Percentiles rank a stretch among this genome's conserved stretches.
Conservation (phyloP, 495 filamentous ascomycete species). For the Aspergillus hancockii region DNA sequence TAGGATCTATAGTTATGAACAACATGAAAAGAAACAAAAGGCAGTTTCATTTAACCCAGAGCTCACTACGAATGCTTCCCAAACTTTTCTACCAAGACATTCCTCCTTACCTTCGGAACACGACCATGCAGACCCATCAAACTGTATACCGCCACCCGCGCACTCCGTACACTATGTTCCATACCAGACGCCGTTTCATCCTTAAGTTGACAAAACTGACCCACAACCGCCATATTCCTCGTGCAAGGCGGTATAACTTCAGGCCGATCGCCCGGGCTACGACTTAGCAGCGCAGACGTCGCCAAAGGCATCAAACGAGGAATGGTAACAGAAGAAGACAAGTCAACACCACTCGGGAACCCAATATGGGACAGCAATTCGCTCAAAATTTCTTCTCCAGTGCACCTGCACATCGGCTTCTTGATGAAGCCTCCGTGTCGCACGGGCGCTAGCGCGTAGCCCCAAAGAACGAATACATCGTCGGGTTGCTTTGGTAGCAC, state of each 20-base stretch:
- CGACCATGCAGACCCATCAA: conserved; percentile 7
- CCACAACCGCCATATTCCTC: conserved; percentile 33
- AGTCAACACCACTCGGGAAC: neutral
- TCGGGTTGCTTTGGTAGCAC: conserved; percentile 22
- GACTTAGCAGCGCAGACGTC: conserved; percentile 28
- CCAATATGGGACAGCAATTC: conserved; percentile 31
- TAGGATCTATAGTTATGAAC: too few relatives aligned
- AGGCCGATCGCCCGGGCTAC: conserved; percentile 28
- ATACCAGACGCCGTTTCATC: conserved; percentile 33
- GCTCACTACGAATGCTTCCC: neutral
- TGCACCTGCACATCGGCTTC: conserved; percentile 34
- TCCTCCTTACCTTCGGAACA: neutral
- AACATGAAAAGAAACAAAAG: too few relatives aligned
- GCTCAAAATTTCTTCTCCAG: conserved; percentile 30
- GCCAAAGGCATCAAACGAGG: conserved; percentile 29
- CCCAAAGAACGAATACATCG: conserved; percentile 26
- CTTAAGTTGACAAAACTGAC: conserved; percentile 36
- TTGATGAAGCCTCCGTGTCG: conserved; percentile 28
- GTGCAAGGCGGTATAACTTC: conserved; percentile 27
- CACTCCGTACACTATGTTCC: conserved; percentile 36
- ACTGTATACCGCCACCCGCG: conserved; percentile 32
- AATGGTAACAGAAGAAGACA: conserved; percentile 10
- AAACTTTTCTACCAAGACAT: neutral
- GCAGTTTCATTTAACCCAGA: too few relatives aligned
- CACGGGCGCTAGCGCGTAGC: conserved; percentile 29